phyloP scores from a whole-genome alignment of 768 basidiomycete species.

The Wakefieldia striispora region DNA sequence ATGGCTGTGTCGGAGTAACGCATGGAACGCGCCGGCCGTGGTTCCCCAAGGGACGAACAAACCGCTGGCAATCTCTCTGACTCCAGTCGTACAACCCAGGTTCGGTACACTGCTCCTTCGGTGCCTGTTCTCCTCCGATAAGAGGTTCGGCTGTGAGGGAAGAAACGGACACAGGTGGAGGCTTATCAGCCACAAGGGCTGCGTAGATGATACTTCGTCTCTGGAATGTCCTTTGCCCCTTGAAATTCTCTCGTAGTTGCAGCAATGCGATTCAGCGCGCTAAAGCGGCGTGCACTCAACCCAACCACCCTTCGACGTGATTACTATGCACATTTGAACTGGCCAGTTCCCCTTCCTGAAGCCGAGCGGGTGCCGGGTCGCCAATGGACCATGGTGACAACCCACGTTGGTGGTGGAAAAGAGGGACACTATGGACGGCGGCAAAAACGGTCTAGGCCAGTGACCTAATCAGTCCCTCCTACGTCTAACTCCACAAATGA shows the following conservation, averaged over 20 bases:
- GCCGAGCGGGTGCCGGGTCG: slow-evolving; percentile 69
- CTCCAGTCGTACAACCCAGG: slow-evolving; percentile 92
- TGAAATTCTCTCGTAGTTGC: slow-evolving; percentile 64
- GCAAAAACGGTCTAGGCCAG: too few species aligned
- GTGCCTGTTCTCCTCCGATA: slow-evolving; percentile 79
- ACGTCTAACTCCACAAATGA: not conserved
- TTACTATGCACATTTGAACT: slow-evolving; percentile 54
- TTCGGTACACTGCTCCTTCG: slow-evolving; percentile 74
- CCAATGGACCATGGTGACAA: too few species aligned
- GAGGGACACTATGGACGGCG: too few species aligned
- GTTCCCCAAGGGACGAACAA: slow-evolving; percentile 73
- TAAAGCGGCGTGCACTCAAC: slow-evolving; percentile 19
- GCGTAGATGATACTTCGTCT: slow-evolving; percentile 53
- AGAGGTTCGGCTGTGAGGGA: slow-evolving; percentile 75
- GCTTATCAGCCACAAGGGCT: not conserved
- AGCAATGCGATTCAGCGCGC: slow-evolving; percentile 64
- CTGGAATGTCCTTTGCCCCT: slow-evolving; percentile 74
- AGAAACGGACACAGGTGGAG: too few species aligned
- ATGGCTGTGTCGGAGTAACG: not conserved
- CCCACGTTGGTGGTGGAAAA: not conserved
- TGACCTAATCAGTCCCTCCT: not conserved
- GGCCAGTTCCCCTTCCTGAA: slow-evolving; percentile 86
- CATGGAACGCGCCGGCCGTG: slow-evolving; percentile 68
- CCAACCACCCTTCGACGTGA: not conserved
- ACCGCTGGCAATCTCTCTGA: slow-evolving; percentile 89